Base-by-base conservation (phyloP, 306 rosid genomes). In the Vachellia pachyceras region DNA sequence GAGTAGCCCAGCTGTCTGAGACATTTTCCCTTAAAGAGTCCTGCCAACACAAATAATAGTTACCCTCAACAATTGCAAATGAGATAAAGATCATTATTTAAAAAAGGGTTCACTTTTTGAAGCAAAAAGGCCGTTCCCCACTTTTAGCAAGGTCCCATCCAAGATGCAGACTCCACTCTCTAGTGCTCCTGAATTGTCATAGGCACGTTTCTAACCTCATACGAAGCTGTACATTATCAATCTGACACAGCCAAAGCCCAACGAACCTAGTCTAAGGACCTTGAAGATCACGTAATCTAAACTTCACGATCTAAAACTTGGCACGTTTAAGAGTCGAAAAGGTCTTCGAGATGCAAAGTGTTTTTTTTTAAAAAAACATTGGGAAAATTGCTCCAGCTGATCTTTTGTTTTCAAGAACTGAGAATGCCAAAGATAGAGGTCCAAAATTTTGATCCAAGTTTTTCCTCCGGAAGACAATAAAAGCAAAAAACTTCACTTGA, bases 81-180 rank as follows among this genome's bases (percentile, higher is more conserved):
- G 52, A 70, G 64, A 85, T 50, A 85, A 52, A 75, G 67, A 79
- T 41, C 57, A 71, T 52, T 45, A 29, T 64, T 29, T 33, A 14
- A 22, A 60, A 84, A 75, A 23, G 69, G 39, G 70, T 33, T 76
- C 75, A 40, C 49, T 88, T 84, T 90, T 90, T 79, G 37, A 73
- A 76, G 69, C 65, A 64, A 81, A 58, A 52, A 82, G 71, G 76
- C 49, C 79, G n/a, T 79, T 79, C 76, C 77, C 82, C 90, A 89
- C 90, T 90, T 60, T 74, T 81, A 86, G 55, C 79, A 84, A 87
- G 97, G 94, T 71, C 97, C 97, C 97, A 91, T 87, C 65, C 71
- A 82, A 87, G 85, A 85, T 80, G 80, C 82, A 81, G 85, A 82
- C 83, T 74, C 83, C 72, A 49, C 78, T 35, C 42, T 44, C 22